These are phyloP conservation scores for Dothistroma pini DNA, from an alignment of 2,329 filamentous ascomycete species.

Conservation along the genomic window DNA sequence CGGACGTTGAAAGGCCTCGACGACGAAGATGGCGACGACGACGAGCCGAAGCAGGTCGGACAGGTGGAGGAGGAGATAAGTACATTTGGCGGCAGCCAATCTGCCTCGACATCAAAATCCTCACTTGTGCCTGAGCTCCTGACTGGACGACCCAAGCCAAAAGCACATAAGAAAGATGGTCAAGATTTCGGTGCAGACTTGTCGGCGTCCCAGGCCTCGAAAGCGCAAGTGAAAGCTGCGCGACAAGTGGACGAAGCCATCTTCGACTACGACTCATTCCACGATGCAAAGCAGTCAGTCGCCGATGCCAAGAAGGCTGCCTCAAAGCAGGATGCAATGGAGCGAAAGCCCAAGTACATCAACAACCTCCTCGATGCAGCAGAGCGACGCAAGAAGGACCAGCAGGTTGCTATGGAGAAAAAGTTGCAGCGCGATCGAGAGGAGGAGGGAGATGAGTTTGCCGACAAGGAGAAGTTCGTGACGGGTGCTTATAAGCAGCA, in stretches of 20 bases:
- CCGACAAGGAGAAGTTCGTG: slow-evolving; percentile 81
- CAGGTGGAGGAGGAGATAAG: slow-evolving; percentile 54
- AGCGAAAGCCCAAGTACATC: slow-evolving; percentile 75
- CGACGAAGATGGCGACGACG: slow-evolving; percentile 30
- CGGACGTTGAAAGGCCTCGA: slow-evolving; percentile 21
- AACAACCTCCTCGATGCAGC: slow-evolving; percentile 67
- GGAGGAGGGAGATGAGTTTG: slow-evolving; percentile 75
- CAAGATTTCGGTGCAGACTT: slow-evolving; percentile 53
- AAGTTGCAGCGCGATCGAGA: slow-evolving; percentile 73
- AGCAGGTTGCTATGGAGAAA: slow-evolving; percentile 75
- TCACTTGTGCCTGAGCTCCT: slow-evolving; percentile 30
- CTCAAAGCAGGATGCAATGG: slow-evolving; percentile 51
- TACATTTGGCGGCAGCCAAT: slow-evolving; percentile 48
- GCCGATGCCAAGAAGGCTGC: slow-evolving; percentile 55
- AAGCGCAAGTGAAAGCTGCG: slow-evolving; percentile 62
- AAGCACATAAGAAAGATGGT: slow-evolving; percentile 41
- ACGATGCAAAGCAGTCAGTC: slow-evolving; percentile 65
- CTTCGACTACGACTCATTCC: slow-evolving; percentile 82
- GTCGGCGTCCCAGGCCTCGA: slow-evolving; percentile 54
- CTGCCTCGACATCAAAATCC: slow-evolving; percentile 22
- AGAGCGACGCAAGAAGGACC: slow-evolving; percentile 72
- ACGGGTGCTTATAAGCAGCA: slow-evolving; percentile 79
- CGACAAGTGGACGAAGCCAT: slow-evolving; percentile 67
- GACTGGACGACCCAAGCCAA: slow-evolving; percentile 28
- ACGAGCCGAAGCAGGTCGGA: slow-evolving; percentile 13